Conservation (phyloP, 2,329 filamentous ascomycete species). For the Erysiphe pulchra region DNA sequence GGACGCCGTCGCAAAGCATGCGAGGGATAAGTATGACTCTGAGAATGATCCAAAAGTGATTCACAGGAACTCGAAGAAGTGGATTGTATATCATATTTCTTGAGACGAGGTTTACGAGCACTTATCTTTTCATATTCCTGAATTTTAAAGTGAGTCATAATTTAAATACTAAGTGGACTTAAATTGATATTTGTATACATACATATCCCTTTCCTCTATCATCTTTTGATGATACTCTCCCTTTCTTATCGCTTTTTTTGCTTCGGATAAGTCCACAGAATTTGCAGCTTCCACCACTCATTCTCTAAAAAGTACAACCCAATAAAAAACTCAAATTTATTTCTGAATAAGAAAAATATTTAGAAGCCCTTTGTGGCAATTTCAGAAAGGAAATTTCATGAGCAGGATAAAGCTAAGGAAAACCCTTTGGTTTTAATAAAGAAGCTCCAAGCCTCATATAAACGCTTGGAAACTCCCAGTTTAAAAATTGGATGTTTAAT, state of each 20-base stretch:
- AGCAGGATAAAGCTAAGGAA: no score
- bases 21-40: not conserved
- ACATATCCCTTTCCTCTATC: constrained; percentile 12
- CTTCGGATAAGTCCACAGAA: constrained; percentile 20
- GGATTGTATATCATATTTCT: not conserved
- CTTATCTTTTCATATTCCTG: constrained; percentile 1
- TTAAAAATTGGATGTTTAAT: no score
- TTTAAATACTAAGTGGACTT: no score
- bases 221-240: no score
- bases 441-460: no score
- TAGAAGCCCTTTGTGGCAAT: no score
- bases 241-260: constrained; percentile 6
- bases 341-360: no score
- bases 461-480: no score
- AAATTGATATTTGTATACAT: not conserved
- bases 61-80: not conserved
- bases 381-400: no score
- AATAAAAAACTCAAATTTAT: no score
- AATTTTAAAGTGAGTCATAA: not conserved
- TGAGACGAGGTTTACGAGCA: not conserved
- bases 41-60: not conserved
- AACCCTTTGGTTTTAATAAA: no score
- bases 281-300: constrained; percentile 11
- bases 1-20: not conserved
- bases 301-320: not conserved